These are phyloP conservation scores for Metschnikowia lunata DNA, from an alignment of 805 yeast genomes.

Conservation along the genomic window DNA sequence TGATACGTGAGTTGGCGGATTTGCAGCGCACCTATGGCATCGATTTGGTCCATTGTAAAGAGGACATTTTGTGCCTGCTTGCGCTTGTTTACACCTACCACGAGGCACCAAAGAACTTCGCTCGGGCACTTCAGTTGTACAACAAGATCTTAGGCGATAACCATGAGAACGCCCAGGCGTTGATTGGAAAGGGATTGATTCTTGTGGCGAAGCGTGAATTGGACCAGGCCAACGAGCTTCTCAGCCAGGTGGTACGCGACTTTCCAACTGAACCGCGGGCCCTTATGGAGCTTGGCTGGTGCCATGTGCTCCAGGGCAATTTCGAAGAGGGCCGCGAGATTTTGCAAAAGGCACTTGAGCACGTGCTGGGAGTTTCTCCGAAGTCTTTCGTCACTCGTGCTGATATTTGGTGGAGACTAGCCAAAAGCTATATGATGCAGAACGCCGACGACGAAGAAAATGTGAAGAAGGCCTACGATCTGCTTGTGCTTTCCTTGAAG, in stretches of 20 bases:
- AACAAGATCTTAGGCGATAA: constrained; percentile 49
- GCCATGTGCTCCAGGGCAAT: constrained; percentile 53
- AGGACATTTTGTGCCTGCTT: constrained; percentile 57
- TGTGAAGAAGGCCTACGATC: constrained; percentile 49
- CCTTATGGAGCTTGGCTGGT: constrained; percentile 72
- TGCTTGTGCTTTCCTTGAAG: constrained; percentile 59
- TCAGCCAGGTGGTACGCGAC: constrained; percentile 46
- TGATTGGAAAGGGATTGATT: constrained; percentile 79
- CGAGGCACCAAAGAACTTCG: constrained; percentile 87
- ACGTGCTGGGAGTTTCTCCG: constrained; percentile 48
- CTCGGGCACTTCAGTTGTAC: constrained; percentile 68
- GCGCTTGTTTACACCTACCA: constrained; percentile 78
- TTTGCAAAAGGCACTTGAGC: constrained; percentile 40
- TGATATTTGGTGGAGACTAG: constrained; percentile 64
- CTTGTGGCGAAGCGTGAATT: constrained; percentile 60
- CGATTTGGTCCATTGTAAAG: constrained; percentile 47
- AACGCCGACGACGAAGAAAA: constrained; percentile 15
- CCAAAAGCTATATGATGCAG: constrained; percentile 52
- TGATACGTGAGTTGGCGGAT: constrained; percentile 52
- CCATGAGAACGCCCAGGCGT: constrained; percentile 50
- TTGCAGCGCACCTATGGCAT: constrained; percentile 45
- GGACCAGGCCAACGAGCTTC: constrained; percentile 48
- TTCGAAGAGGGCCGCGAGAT: constrained; percentile 48
- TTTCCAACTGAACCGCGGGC: constrained; percentile 57
- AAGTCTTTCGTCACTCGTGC: constrained; percentile 57